A percentile compares a stretch with the other conserved stretches of the same genome.
phyloP scores from a whole-genome alignment of 2,329 filamentous ascomycete species.

The Graphilbum ipis-grandicollis region DNA sequence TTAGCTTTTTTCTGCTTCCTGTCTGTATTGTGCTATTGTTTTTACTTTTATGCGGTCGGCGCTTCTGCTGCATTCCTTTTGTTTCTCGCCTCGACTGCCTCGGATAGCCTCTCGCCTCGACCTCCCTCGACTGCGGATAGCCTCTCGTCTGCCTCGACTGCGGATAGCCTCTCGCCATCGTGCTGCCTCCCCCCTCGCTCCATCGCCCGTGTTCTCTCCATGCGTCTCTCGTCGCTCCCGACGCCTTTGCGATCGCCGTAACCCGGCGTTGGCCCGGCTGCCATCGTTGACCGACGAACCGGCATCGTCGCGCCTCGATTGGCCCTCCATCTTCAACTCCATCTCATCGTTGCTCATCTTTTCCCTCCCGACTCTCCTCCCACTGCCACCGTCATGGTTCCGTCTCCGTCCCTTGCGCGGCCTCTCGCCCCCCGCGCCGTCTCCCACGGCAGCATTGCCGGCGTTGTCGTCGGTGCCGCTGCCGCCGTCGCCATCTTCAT shows the following conservation, averaged over 20 bases:
- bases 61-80: too few relatives aligned
- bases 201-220: too few relatives aligned
- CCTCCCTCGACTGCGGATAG: too few relatives aligned
- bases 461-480: conserved; percentile 16
- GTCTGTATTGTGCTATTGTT: too few relatives aligned
- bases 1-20: too few relatives aligned
- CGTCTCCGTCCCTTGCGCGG: conserved; percentile 1
- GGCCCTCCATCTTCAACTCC: too few relatives aligned
- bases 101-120: too few relatives aligned
- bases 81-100: too few relatives aligned
- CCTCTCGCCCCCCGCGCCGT: conserved; percentile 7
- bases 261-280: conserved; percentile 6
- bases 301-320: neutral
- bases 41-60: too few relatives aligned
- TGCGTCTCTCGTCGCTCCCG: conserved; percentile 7
- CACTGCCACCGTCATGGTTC: conserved; percentile 3
- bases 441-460: conserved; percentile 16
- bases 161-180: neutral
- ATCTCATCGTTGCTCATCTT: neutral
- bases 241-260: conserved; percentile 7
- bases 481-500: conserved; percentile 14
- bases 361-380: neutral
- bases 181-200: neutral
- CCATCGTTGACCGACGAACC: too few relatives aligned
- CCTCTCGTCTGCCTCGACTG: neutral